These are phyloP conservation scores for Aulographum hederae DNA, from an alignment of 2,329 filamentous ascomycete genomes.

Conservation along the genomic window DNA sequence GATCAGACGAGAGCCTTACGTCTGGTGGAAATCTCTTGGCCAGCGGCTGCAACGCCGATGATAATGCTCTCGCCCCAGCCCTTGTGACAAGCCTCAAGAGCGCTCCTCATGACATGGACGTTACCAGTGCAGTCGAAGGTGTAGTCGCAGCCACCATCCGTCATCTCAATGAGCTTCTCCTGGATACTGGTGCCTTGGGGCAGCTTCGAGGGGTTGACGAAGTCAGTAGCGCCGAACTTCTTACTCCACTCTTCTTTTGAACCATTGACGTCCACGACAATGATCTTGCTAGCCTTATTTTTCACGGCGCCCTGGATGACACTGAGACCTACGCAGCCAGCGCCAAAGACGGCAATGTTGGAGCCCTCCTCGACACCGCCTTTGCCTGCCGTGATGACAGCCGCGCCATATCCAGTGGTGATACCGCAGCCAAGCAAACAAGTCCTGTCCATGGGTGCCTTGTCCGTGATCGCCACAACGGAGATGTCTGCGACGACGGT, in stretches of 20 bases:
- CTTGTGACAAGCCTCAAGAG: constrained; percentile 96
- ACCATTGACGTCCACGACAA: constrained; percentile 68
- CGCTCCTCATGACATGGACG: constrained; percentile 85
- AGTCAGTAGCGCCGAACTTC: constrained; percentile 94
- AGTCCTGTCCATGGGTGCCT: constrained; percentile 88
- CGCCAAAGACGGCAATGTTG: constrained; percentile 83
- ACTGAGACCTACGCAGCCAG: constrained; percentile 85
- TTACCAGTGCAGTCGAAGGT: constrained; percentile 99
- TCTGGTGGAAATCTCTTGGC: constrained; percentile 85
- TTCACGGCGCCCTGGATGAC: constrained; percentile 87
- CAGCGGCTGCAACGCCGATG: constrained; percentile 91
- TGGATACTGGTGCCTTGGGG: constrained; percentile 57
- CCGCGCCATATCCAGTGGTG: constrained; percentile 94
- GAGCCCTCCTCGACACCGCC: constrained; percentile 61
- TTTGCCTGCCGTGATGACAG: constrained; percentile 68
- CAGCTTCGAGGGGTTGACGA: constrained; percentile 69
- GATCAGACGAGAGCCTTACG: constrained; percentile 44
- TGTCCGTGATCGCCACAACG: constrained; percentile 76
- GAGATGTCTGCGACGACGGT: constrained; percentile 98
- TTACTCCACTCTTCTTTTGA: constrained; percentile 77
- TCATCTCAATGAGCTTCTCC: constrained; percentile 91
- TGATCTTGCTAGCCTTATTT: constrained; percentile 64
- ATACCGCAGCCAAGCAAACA: constrained; percentile 96
- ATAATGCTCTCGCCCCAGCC: constrained; percentile 97
- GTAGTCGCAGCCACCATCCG: constrained; percentile 94